phyloP scores from a whole-genome alignment of 106 monocot species.

The Phalaenopsis aphrodite region DNA sequence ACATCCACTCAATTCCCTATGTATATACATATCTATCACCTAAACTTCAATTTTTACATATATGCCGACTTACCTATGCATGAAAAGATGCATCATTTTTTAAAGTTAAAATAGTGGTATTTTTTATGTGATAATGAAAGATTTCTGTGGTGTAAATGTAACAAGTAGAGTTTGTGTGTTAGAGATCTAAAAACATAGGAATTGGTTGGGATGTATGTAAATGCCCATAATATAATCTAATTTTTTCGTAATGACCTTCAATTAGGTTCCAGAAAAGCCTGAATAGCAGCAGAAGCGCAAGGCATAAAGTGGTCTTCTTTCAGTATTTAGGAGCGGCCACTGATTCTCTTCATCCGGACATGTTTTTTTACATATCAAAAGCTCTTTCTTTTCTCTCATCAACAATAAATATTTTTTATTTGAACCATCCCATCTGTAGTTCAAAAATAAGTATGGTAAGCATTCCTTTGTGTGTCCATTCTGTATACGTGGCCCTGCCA shows the following conservation, averaged over 20 bases:
- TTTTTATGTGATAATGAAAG: too few species aligned
- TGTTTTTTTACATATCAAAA: background rate
- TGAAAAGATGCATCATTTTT: too few species aligned
- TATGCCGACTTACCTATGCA: too few species aligned
- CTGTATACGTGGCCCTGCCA: too few species aligned
- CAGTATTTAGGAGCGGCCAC: constrained; percentile 11
- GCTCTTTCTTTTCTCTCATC: background rate
- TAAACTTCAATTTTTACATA: too few species aligned
- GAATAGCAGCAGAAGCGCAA: constrained; percentile 37
- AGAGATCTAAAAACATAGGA: background rate
- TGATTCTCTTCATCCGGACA: background rate
- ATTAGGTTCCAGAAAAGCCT: constrained; percentile 40
- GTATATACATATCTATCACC: too few species aligned
- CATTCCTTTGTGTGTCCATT: too few species aligned
- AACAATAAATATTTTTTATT: background rate
- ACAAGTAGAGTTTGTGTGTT: background rate
- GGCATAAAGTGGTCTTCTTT: constrained; percentile 42
- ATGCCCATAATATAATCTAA: background rate
- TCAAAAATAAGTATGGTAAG: background rate
- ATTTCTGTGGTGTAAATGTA: too few species aligned
- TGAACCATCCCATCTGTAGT: background rate
- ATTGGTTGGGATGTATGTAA: too few species aligned
- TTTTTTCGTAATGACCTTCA: background rate
- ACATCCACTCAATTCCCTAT: too few species aligned
- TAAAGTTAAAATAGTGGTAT: too few species aligned